Conservation (phyloP, 257 asterid genomes). For the Solanum medicagineum region DNA sequence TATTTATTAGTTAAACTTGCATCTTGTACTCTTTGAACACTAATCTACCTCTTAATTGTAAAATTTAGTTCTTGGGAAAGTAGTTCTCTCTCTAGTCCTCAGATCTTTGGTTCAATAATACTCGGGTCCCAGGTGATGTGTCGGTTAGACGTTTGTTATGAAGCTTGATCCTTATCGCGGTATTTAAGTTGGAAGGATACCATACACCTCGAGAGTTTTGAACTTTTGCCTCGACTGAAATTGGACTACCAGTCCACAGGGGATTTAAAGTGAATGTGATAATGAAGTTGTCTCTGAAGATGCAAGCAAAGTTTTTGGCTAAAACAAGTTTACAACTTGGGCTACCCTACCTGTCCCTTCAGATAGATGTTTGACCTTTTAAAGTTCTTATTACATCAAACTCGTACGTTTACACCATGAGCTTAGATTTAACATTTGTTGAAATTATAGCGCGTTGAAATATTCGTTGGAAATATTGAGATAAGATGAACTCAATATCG, state of each 20-base stretch:
- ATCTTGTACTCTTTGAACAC: neutral
- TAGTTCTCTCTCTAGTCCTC: neutral
- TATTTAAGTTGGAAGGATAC: neutral
- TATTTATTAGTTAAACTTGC: neutral
- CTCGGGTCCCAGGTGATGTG: too few relatives aligned
- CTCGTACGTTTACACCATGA: neutral
- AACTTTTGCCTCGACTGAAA: neutral
- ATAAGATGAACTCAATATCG: neutral
- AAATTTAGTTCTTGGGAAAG: neutral
- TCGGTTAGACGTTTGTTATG: neutral
- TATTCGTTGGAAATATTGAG: accelerated
- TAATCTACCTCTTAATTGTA: neutral
- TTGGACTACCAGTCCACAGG: neutral
- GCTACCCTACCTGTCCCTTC: neutral
- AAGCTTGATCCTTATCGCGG: neutral
- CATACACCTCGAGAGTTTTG: neutral
- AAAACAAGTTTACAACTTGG: neutral
- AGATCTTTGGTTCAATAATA: neutral
- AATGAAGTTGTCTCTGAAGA: neutral
- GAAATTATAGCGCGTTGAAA: neutral
- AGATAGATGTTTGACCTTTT: neutral
- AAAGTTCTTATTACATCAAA: neutral
- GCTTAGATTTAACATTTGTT: neutral
- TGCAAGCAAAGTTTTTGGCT: neutral
- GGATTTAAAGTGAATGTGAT: neutral